Base-by-base conservation (phyloP, 352 stramenopile species). In the Pythium dissimile region DNA sequence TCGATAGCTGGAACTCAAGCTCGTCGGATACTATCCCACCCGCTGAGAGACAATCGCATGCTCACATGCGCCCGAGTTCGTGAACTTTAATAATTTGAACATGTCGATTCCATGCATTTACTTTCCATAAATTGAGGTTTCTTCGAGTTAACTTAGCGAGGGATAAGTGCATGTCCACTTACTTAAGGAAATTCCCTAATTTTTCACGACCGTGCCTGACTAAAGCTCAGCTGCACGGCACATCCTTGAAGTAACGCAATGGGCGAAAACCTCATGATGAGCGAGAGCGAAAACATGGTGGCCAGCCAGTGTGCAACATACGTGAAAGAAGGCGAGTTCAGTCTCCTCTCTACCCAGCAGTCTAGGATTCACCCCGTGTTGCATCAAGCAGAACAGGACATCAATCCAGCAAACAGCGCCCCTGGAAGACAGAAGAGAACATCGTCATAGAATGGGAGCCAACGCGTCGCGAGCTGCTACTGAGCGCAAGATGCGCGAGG, bases 201-300 rank as follows among this genome's bases (percentile, higher is more conserved):
- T n/a, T n/a, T n/a, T n/a, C n/a, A n/a, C n/a, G n/a, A n/a, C n/a
- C 5, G 34, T 41, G 34, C 34, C 34, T 41, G 34, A 41, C 34
- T 16, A n/a, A n/a, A n/a, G 16, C 34, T 41, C 34, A 41, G 34
- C 34, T 41, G 34, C 34, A 16, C 13, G 34, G 47, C 47, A 11
- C 47, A 54, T 54, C 47, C 47, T 54, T 54, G 47, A 54, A 54
- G 47, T 54, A 43, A n/a, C 2, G n/a, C 20, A 16, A 16, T 44
- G 45, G 45, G 45, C 31, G 31, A 35, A 35, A 35, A 35, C 31
- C n/a, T n/a, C n/a, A n/a, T 48, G 41, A 32, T 24, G 28, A 31
- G 23, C 41, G 43, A 50, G 34, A 37, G 20, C 24, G 18, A 44
- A 3, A 27, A 10, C 5, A 44, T 13, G 38, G 15, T 16, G 38